phyloP scores from a whole-genome alignment of 805 yeast genomes.

The Debaryomyces castellii region DNA sequence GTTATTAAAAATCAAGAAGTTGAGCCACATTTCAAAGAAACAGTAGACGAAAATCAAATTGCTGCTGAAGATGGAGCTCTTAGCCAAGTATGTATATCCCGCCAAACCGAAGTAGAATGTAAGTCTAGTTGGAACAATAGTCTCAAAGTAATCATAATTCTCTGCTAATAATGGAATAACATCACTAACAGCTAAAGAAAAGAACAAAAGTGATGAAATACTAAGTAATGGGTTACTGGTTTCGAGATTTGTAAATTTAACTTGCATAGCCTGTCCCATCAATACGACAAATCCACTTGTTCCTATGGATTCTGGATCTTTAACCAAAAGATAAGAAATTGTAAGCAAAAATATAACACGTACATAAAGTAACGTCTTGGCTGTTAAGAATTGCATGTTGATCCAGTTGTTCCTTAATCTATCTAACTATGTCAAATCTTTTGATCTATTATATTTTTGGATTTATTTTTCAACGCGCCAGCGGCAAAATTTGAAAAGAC shows the following conservation, averaged over 20 bases:
- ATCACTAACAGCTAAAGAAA: conserved; percentile 49
- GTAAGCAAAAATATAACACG: conserved; percentile 47
- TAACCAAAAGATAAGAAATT: conserved; percentile 46
- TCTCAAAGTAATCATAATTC: conserved; percentile 53
- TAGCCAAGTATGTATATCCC: conserved; percentile 47
- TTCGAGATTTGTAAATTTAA: conserved; percentile 33
- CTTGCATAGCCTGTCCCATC: conserved; percentile 59
- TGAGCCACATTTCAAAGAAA: conserved; percentile 69
- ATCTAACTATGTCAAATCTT: background rate
- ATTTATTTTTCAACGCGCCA: background rate
- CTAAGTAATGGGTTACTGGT: conserved; percentile 49
- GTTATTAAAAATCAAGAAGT: conserved; percentile 59
- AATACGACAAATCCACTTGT: conserved; percentile 49
- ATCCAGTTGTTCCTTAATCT: background rate
- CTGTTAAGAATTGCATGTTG: conserved; percentile 51
- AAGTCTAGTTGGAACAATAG: conserved; percentile 59
- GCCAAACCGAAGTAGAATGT: conserved; percentile 49
- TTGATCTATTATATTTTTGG: background rate
- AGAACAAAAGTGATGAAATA: conserved; percentile 45
- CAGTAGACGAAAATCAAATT: conserved; percentile 59
- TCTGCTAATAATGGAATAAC: conserved; percentile 56
- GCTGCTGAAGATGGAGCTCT: conserved; percentile 53
- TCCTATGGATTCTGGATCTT: conserved; percentile 45
- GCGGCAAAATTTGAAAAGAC: background rate
- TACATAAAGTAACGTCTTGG: conserved; percentile 46